These are phyloP conservation scores for Tetracentron sinense DNA, from an alignment of 164 flowering plant genomes.

Conservation along the genomic window DNA sequence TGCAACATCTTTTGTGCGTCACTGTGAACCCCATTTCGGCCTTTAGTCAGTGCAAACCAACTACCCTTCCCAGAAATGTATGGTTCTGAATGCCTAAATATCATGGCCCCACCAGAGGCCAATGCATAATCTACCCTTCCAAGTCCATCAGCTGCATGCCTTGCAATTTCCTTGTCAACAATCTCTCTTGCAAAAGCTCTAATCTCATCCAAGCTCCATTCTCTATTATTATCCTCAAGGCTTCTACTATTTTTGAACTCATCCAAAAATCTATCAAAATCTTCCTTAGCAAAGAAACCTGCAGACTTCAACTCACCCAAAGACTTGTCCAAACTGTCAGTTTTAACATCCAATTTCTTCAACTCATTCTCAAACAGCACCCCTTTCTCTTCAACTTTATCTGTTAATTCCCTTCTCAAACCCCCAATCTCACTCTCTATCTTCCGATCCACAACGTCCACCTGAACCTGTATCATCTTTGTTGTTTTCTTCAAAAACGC, in stretches of 20 bases:
- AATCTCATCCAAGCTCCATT: conserved; percentile 50
- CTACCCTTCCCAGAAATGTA: conserved; percentile 24
- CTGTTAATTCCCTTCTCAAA: conserved; percentile 27
- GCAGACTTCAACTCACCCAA: conserved; percentile 26
- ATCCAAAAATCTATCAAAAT: conserved; percentile 40
- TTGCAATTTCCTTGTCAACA: conserved; percentile 68
- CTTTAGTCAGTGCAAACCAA: conserved; percentile 22
- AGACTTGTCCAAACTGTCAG: conserved; percentile 27
- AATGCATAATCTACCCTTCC: conserved; percentile 81
- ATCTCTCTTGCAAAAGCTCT: conserved; percentile 56
- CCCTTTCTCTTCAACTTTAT: conserved; percentile 22
- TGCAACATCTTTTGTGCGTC: conserved; percentile 58
- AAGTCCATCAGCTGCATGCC: conserved; percentile 85
- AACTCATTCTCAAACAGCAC: conserved; percentile 23
- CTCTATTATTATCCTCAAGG: conserved; percentile 13
- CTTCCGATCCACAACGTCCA: conserved; percentile 49
- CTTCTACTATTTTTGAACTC: conserved; percentile 33
- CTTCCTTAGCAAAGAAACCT: conserved; percentile 48
- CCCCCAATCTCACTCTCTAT: conserved; percentile 21
- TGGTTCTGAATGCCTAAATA: conserved; percentile 67
- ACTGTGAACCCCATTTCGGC: conserved; percentile 28
- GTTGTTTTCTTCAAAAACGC: conserved; percentile 45
- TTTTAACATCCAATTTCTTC: conserved; percentile 33
- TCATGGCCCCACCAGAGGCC: conserved; percentile 58
- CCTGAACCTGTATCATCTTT: conserved; percentile 68